A percentile compares a stretch with the other conserved stretches of the same genome.
phyloP scores from a whole-genome alignment of 139 green algal species.

The Astrephomene gubernaculifera region DNA sequence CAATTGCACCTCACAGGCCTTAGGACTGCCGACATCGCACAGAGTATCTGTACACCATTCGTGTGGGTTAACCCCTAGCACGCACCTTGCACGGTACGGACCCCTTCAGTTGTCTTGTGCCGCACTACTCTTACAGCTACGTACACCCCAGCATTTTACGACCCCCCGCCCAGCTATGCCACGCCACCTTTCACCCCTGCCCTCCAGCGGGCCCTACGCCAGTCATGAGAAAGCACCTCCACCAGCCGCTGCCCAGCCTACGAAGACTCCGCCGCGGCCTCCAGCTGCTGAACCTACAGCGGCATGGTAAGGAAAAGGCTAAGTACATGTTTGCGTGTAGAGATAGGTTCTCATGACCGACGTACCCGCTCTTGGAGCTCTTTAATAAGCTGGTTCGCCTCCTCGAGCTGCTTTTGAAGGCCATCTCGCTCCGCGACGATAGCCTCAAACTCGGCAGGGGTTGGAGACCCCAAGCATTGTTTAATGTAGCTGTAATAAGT shows the following conservation, averaged over 20 bases:
- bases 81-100: too few relatives aligned
- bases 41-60: too few relatives aligned
- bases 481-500: constrained; percentile 75
- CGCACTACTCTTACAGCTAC: too few relatives aligned
- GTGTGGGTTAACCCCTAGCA: too few relatives aligned
- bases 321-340: too few relatives aligned
- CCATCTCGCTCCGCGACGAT: constrained; percentile 66
- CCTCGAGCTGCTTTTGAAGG: constrained; percentile 62
- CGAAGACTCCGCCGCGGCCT: background rate
- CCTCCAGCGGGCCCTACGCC: too few relatives aligned
- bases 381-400: constrained; percentile 59
- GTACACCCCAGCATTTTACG: too few relatives aligned
- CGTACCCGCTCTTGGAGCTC: constrained; percentile 64
- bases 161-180: too few relatives aligned
- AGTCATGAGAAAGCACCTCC: background rate
- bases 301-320: background rate
- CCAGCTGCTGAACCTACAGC: constrained; percentile 16
- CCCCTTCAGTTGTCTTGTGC: too few relatives aligned
- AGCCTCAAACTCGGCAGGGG: constrained; percentile 71
- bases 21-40: too few relatives aligned
- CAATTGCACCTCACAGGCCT: too few relatives aligned
- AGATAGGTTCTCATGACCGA: too few relatives aligned
- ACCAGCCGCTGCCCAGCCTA: background rate
- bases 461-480: constrained; percentile 69
- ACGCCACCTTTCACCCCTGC: background rate